phyloP scores from a whole-genome alignment of 495 filamentous ascomycete genomes.

The Xanthoparmelia taractica region DNA sequence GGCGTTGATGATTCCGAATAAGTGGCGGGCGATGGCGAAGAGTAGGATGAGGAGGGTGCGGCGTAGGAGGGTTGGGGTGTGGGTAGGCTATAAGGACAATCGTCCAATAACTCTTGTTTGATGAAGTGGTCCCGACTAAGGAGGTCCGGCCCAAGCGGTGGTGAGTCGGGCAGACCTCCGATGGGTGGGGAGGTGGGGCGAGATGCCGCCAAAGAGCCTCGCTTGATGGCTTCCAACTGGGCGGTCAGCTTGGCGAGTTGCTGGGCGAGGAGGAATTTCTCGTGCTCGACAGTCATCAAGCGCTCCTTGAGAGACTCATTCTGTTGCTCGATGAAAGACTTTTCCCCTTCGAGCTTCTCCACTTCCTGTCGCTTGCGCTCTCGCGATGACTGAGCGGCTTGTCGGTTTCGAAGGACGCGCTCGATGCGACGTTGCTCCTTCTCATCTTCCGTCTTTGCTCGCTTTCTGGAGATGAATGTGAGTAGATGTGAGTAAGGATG shows the following conservation, averaged over 20 bases:
- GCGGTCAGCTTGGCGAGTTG: conserved; percentile 57
- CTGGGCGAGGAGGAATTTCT: conserved; percentile 57
- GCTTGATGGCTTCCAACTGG: conserved; percentile 37
- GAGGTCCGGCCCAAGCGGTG: conserved; percentile 30
- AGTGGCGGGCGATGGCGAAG: conserved; percentile 42
- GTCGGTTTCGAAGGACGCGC: conserved; percentile 90
- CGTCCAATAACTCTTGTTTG: conserved; percentile 48
- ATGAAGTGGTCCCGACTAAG: conserved; percentile 30
- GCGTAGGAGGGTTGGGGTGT: conserved; percentile 23
- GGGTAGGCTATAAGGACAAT: conserved; percentile 39
- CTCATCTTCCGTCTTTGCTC: conserved; percentile 96
- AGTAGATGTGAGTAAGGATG: conserved; percentile 10
- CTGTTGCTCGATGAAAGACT: conserved; percentile 55
- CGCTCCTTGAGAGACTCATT: conserved; percentile 64
- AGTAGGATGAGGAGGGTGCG: conserved; percentile 35
- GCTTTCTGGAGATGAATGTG: conserved; percentile 54
- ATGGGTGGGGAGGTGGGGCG: conserved; percentile 37
- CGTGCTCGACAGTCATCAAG: conserved; percentile 54
- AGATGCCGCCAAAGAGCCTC: conserved; percentile 38
- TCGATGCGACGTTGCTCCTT: conserved; percentile 98
- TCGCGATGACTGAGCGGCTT: conserved; percentile 89
- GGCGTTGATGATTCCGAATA: conserved; percentile 37
- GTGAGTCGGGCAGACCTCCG: conserved; percentile 15
- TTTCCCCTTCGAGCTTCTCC: conserved; percentile 75
- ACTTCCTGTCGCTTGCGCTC: conserved; percentile 94